Conservation (phyloP, 2,329 filamentous ascomycete species). For the Phoma herbarum region DNA sequence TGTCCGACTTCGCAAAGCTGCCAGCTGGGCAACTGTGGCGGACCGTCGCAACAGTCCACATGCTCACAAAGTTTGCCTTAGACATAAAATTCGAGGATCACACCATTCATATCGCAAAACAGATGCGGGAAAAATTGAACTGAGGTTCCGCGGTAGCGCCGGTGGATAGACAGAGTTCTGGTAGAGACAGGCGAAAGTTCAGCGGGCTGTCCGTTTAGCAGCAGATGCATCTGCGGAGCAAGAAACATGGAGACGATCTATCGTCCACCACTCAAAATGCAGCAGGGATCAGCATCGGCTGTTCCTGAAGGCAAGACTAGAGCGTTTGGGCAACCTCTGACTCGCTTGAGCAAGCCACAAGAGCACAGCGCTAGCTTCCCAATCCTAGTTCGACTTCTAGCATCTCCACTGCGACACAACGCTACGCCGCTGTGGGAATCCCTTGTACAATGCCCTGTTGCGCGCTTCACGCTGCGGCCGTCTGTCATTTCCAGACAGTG, state of each 20-base stretch:
- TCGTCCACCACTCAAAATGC: conserved; percentile 29
- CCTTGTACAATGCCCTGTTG: conserved; percentile 29
- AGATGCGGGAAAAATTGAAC: conserved; percentile 1
- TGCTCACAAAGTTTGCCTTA: not conserved
- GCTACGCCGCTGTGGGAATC: conserved; percentile 29
- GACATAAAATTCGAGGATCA: conserved; percentile 10
- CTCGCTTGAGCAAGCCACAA: conserved; percentile 40
- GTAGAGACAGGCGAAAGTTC: conserved; percentile 17
- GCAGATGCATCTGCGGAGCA: conserved; percentile 28
- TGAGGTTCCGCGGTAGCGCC: conserved; percentile 12
- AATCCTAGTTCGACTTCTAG: conserved; percentile 26
- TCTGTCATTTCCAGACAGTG: conserved; percentile 38
- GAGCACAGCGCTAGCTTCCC: conserved; percentile 28
- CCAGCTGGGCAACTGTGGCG: conserved; percentile 17
- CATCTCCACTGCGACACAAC: conserved; percentile 36
- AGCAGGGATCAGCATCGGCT: conserved; percentile 30
- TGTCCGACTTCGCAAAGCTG: conserved; percentile 2
- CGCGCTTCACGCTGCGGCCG: conserved; percentile 23
- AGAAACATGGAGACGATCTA: conserved; percentile 26
- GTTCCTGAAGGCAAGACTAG: conserved; percentile 31
- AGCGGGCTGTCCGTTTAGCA: conserved; percentile 30
- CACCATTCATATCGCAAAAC: conserved; percentile 7
- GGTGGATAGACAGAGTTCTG: conserved; percentile 2
- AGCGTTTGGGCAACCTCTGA: conserved; percentile 29
- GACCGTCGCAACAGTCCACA: not conserved